Conservation (phyloP, 306 rosid species). For the Quercus ilex region DNA sequence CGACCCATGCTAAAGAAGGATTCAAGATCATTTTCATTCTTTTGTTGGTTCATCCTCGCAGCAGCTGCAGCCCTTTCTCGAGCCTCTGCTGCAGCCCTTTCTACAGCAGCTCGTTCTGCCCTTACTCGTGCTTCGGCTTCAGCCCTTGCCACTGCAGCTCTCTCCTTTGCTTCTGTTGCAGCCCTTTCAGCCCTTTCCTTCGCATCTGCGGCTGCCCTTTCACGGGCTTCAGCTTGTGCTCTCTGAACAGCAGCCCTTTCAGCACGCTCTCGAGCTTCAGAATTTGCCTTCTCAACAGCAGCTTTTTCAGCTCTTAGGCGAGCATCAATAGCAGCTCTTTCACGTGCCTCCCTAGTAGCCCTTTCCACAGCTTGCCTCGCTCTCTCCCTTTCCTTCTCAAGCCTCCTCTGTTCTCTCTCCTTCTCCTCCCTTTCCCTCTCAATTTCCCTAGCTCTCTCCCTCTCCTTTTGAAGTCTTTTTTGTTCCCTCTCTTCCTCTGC, state of each 20-base stretch:
- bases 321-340: slow-evolving; percentile 86
- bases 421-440: slow-evolving; percentile 71
- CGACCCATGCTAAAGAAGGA: slow-evolving; percentile 70
- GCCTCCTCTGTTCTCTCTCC: slow-evolving; percentile 69
- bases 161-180: slow-evolving; percentile 63
- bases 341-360: slow-evolving; percentile 99
- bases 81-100: slow-evolving; percentile 75
- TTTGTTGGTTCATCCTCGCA: slow-evolving; percentile 75
- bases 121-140: slow-evolving; percentile 77
- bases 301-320: slow-evolving; percentile 79
- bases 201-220: slow-evolving; percentile 92
- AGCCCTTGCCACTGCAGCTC: slow-evolving; percentile 44
- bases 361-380: slow-evolving; percentile 95
- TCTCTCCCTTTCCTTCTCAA: slow-evolving; percentile 58
- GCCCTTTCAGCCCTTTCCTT: slow-evolving; percentile 85
- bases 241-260: slow-evolving; percentile 97
- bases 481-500: slow-evolving; percentile 64
- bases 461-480: slow-evolving; percentile 52
- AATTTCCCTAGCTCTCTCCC: slow-evolving; percentile 32
- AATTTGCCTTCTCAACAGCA: slow-evolving; percentile 77
- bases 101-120: slow-evolving; percentile 81
- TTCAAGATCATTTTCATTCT: slow-evolving; percentile 78
- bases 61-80: slow-evolving; percentile 77
- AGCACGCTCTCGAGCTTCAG: slow-evolving; percentile 95
- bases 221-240: slow-evolving; percentile 96